phyloP scores from a whole-genome alignment of 805 yeast genomes.

The Blastobotrys attinorum region DNA sequence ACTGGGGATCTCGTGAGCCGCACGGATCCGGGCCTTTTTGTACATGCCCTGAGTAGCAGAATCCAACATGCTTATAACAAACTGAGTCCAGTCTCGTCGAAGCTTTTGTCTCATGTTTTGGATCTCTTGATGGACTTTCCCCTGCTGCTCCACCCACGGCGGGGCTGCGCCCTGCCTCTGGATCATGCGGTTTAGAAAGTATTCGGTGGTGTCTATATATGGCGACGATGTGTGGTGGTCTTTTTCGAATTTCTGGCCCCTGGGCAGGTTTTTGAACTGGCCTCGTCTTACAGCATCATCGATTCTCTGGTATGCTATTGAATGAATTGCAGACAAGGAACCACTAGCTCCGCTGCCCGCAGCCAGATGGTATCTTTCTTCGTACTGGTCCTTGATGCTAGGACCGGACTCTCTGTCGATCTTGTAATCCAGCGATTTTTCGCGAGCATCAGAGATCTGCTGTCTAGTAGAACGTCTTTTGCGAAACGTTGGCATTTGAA shows the following conservation, averaged over 20 bases:
- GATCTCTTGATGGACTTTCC: conserved; percentile 44
- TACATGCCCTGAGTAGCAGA: neutral
- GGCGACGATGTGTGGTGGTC: conserved; percentile 39
- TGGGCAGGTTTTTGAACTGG: conserved; percentile 50
- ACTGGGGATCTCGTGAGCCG: conserved; percentile 4
- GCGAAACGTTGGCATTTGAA: neutral
- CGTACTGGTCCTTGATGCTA: conserved; percentile 49
- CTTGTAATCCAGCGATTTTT: conserved; percentile 56
- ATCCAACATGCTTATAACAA: neutral
- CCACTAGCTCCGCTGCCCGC: conserved; percentile 29
- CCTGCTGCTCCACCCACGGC: conserved; percentile 84
- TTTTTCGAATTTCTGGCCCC: conserved; percentile 53
- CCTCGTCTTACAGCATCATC: conserved; percentile 70
- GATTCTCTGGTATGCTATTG: conserved; percentile 68
- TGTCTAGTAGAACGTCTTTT: neutral
- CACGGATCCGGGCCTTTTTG: conserved; percentile 11
- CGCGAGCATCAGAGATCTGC: conserved; percentile 41
- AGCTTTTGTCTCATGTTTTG: conserved; percentile 35
- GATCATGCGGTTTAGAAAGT: conserved; percentile 70
- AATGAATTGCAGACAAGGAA: conserved; percentile 37
- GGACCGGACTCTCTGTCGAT: conserved; percentile 41
- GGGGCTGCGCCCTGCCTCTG: conserved; percentile 69
- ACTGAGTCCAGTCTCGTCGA: neutral
- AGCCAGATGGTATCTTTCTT: conserved; percentile 43
- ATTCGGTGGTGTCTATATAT: conserved; percentile 61